Percentiles rank a stretch among this genome's conserved stretches.
Evolutionary conservation across 345 rosid genomes (phyloP).

Genomic region (Moringa oleifera): DNA sequence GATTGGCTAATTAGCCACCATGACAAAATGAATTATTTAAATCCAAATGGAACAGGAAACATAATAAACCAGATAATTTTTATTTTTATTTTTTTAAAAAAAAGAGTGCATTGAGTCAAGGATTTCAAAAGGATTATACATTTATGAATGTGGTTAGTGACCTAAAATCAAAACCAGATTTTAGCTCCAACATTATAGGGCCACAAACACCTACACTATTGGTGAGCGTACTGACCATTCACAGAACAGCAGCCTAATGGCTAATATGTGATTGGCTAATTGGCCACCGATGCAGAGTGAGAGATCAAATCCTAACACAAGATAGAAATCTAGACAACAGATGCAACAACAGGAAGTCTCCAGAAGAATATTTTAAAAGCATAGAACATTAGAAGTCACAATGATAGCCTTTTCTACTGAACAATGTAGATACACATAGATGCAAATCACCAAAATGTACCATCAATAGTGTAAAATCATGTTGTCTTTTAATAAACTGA

Average conservation of each 20-base stretch:
- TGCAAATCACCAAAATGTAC: no score
- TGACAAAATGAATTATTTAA: background rate
- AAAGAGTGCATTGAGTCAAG: background rate
- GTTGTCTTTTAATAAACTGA: no score
- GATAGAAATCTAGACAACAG: no score
- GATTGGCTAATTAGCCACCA: constrained; percentile 52
- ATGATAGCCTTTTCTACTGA: no score
- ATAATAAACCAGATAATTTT: no score
- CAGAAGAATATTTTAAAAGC: no score
- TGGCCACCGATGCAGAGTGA: constrained; percentile 26
- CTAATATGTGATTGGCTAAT: constrained; percentile 44
- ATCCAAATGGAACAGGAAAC: background rate
- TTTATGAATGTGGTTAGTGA: constrained; percentile 25
- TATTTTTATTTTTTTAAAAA: no score
- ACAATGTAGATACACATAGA: no score
- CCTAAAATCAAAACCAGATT: constrained; percentile 24
- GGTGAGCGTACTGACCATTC: constrained; percentile 67
- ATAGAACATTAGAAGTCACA: no score
- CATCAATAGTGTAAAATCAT: no score
- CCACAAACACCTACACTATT: constrained; percentile 22
- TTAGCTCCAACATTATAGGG: constrained; percentile 15
- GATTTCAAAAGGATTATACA: background rate
- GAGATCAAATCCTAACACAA: no score
- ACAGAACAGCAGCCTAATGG: constrained; percentile 27
- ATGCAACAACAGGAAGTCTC: no score